Conservation (phyloP, 2,329 filamentous ascomycete species). For the Macrophomina tecta region DNA sequence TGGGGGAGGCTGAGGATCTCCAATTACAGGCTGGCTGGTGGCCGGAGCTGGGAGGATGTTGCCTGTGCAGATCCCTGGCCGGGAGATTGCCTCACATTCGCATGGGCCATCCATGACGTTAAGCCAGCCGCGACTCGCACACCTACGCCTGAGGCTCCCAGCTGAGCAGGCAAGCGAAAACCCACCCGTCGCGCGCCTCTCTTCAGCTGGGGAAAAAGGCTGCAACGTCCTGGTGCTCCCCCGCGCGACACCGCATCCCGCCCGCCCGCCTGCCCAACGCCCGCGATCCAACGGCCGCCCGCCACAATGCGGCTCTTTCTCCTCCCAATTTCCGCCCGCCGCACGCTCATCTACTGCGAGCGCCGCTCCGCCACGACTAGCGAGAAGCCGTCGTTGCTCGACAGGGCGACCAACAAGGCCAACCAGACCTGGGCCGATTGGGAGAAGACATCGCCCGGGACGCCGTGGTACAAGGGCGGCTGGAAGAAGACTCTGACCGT, state of each 20-base stretch:
- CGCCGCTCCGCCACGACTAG: constrained; percentile 60
- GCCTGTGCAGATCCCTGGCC: constrained; percentile 24
- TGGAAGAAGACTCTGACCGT: constrained; percentile 89
- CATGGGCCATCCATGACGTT: constrained; percentile 22
- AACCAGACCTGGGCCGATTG: constrained; percentile 81
- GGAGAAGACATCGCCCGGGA: constrained; percentile 70
- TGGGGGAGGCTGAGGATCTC: constrained; percentile 25
- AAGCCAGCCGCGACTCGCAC: background rate
- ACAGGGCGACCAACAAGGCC: constrained; percentile 74
- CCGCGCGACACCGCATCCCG: constrained; percentile 31
- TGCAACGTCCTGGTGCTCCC: constrained; percentile 25
- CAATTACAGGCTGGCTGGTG: constrained; percentile 23
- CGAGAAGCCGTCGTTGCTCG: constrained; percentile 65
- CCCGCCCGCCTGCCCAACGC: constrained; percentile 3
- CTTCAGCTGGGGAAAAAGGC: background rate
- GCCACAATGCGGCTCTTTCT: constrained; percentile 85
- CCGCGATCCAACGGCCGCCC: constrained; percentile 6
- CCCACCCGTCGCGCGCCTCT: background rate
- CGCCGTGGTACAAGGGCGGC: constrained; percentile 55
- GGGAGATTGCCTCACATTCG: constrained; percentile 18
- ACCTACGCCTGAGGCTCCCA: constrained; percentile 28
- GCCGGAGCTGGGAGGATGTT: constrained; percentile 23
- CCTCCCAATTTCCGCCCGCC: constrained; percentile 87
- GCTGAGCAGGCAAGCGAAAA: constrained; percentile 9
- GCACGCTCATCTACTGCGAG: constrained; percentile 91